Base-by-base conservation (phyloP, 2,329 filamentous ascomycete species). In the Trichophaea hybrida region DNA sequence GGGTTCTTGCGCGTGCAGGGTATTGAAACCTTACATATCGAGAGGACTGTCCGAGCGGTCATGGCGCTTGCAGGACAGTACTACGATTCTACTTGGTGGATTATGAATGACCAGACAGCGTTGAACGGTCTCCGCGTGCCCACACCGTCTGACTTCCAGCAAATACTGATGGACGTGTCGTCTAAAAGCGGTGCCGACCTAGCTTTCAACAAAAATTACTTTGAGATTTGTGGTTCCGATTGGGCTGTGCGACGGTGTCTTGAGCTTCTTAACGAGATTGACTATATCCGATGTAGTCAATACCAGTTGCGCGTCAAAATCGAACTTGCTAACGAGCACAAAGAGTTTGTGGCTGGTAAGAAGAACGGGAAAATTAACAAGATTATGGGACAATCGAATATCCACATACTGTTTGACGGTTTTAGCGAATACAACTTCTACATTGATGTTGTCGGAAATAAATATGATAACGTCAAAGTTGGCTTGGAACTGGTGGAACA, bases 311-410 rank as follows among this genome's bases (percentile, higher is more conserved):
- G 90, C 59, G 91, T 98, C 70, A 97, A 97, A 77, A 94, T 98
- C 64, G 93, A 98, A 76, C 84, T 98, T 59, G 93, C 93, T 69
- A 97, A 97, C 70, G 93, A 98, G 75, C 93, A 98, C 77, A 98
- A 98, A 74, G 93, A 98, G 71, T 98, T 98, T 71, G 93, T 98
- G 59, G 96, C 90, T 68, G 93, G 93, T 68, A 98, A 98, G 78
- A 98, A 98, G 78, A 98, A 98, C 69, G 93, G 93, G 73, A 98
- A 98, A 76, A 98, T 98, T 74, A 98, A 98, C 78, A 98, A 98
- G 78, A 98, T 98, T 70, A 98, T 98, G 93, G 93, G 91, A 31
- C 91, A 97, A 83, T 82, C 82, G 78, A 96, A 94, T 68, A 93
- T 98, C 10, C 93, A 98, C 74, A 97, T 98, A 70, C 91, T 98